Evolutionary conservation across 1,139 yeast genomes (phyloP), one percentile per base, ranked within the genome.

Genomic region (Candida sanyaensis): DNA sequence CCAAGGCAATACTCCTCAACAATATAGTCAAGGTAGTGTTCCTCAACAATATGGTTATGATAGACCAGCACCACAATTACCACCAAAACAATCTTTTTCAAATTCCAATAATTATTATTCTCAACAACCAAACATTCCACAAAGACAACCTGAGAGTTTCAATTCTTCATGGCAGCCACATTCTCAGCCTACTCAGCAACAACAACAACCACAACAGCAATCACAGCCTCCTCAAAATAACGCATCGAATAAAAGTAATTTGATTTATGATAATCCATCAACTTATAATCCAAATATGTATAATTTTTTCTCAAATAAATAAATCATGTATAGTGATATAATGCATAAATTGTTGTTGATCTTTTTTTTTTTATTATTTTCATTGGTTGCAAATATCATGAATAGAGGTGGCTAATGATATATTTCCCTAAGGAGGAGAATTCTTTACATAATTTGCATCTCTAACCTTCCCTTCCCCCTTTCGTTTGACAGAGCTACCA

Each of bases 281-380:
- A 71, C 75, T 1, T 76, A 76, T 56, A 73, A 73, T 53, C 79
- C 81, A 1, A 66, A 73, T 51, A 75, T 75, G 78, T 76, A 76
- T 54, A 68, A 73, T 52, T 73, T 69, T 50, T 75, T 75, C 51
- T 65, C 71, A 7, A 50, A 42, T 17, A 46, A 46, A 13, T 41
- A 44, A 17, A 3, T 17, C 21, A 2, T 17, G 21, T 17, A 17
- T 17, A 17, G 21, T 17, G 21, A 17, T 3, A 17, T 17, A 17
- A 17, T 17, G 21, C 21, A 17, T 17, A 17, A 17, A 17, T 17
- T 17, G 21, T 17, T 17, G 21, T 17, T 17, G 21, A 17, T 17
- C 21, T 17, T 17, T 17, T 17, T 17, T 17, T 17, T 17, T 17
- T 17, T n/a, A n/a, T n/a, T n/a, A n/a, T n/a, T n/a, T n/a, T n/a